Evolutionary conservation across 2,329 filamentous ascomycete species (phyloP).

Genomic region (Pseudocercospora musae): DNA sequence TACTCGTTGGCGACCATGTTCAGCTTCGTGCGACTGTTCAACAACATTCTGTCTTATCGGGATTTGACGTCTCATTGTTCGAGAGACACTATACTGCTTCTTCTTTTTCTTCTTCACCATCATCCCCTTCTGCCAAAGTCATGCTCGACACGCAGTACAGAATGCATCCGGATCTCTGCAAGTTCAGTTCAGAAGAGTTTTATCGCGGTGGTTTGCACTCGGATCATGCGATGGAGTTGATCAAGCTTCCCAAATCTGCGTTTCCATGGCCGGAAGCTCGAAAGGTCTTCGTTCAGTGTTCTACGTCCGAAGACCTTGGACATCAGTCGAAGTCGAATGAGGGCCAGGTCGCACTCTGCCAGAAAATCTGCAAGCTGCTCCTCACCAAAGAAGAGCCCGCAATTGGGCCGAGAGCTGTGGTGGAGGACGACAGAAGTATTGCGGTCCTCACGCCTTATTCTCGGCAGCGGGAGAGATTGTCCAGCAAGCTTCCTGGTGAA

Average conservation of each 20-base stretch:
- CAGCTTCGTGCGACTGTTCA: constrained; percentile 6
- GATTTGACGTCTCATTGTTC: constrained; percentile 6
- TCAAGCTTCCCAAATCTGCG: neutral
- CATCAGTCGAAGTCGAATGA: constrained; percentile 6
- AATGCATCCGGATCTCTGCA: constrained; percentile 7
- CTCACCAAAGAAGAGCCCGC: neutral
- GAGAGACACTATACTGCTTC: neutral
- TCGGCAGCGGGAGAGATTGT: neutral
- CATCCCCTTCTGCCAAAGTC: neutral
- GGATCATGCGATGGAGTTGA: neutral
- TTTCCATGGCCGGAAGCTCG: neutral
- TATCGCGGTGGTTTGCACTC: neutral
- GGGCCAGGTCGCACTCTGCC: neutral
- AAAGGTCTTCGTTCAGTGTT: constrained; percentile 5
- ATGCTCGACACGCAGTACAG: constrained; percentile 11
- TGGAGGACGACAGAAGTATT: no score
- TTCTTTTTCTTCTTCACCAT: no score
- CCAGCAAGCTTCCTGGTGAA: neutral
- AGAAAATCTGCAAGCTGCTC: neutral
- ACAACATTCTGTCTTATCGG: constrained; percentile 1
- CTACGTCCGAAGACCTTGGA: constrained; percentile 1
- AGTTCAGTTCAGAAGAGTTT: constrained; percentile 5
- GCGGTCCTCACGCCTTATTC: constrained; percentile 5
- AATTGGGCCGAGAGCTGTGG: neutral
- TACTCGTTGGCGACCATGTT: constrained; percentile 8